These are phyloP conservation scores for Lycium barbarum DNA, from an alignment of 257 asterid genomes.

Conservation along the genomic window DNA sequence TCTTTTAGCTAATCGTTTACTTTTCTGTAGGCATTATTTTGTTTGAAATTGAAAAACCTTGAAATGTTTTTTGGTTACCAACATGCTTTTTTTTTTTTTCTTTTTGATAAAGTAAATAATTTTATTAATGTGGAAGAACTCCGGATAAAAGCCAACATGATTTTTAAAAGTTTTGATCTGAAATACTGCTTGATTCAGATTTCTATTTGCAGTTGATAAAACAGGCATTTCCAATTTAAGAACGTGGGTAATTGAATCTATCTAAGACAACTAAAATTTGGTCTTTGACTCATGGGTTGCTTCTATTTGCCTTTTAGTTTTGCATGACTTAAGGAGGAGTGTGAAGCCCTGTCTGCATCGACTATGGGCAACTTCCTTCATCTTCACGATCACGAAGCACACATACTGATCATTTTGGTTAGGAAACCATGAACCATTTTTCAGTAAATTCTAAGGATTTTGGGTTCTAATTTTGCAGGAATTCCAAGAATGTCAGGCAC, in stretches of 20 bases:
- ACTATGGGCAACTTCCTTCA: too few species aligned
- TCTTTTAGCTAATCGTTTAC: neutral
- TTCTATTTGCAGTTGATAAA: neutral
- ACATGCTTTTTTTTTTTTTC: neutral
- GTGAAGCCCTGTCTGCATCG: too few species aligned
- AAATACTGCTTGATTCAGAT: too few species aligned
- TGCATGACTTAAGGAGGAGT: neutral
- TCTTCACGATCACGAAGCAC: too few species aligned
- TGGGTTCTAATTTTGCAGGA: conserved; percentile 51
- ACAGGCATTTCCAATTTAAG: neutral
- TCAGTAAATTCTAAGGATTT: conserved; percentile 4
- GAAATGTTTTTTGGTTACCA: neutral
- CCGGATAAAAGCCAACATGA: neutral
- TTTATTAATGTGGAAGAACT: neutral
- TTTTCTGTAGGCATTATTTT: neutral
- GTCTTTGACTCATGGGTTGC: neutral
- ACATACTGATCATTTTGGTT: neutral
- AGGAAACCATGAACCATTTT: neutral
- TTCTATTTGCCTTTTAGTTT: neutral
- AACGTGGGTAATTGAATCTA: neutral
- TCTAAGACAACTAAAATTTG: neutral
- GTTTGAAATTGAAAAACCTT: neutral
- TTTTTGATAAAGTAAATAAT: neutral
- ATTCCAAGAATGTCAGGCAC: conserved; percentile 36
- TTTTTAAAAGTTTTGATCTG: neutral